Evolutionary conservation across 179 eudicot genomes (phyloP), one percentile per base, ranked within the genome.

Genomic region (Amaranthus tricolor): DNA sequence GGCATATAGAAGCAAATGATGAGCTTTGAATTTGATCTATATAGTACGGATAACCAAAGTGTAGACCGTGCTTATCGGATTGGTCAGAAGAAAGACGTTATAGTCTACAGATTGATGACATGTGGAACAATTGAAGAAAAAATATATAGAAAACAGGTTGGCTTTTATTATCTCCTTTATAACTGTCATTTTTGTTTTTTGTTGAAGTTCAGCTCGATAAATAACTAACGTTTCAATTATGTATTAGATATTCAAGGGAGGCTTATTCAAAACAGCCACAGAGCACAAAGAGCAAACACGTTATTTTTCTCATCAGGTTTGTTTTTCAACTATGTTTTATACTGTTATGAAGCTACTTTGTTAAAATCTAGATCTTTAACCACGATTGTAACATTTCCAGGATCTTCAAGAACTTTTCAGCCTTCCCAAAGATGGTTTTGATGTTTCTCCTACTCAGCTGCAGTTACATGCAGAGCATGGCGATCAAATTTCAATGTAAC

Each of bases 271-370:
- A 85, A 96, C 96, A 47, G 99, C 99, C 68, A 96, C 99, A 13
- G 99, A 96, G 81, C 98, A 94, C 80, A 96, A 94, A 87, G 99
- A 96, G 78, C 98, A 94, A 83, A 91, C 94, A 19, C 96, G 99
- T 13, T 96, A 96, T 77, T 96, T 96, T 85, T 91, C 96, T 70
- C 92, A 94, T 83, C 93, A 89, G 90, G 99, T 90, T 80, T 31
- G 40, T 31, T 48, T 52, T 61, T 31, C 64, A 31, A 5, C 40
- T 76, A 45, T 56, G 50, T 43, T 50, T 12, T 44, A 70, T 49
- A 21, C 3, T 44, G 65, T 48, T 57, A 14, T 64, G 53, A 43
- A 31, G 53, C 47, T 68, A 53, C 40, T 64, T 31, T 31, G 15
- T 75, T 21, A 8, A 45, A 59, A 69, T 71, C 21, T 76, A 49